Base-by-base conservation (phyloP, 2,329 filamentous ascomycete species). In the Aspergillus hiratsukae region DNA sequence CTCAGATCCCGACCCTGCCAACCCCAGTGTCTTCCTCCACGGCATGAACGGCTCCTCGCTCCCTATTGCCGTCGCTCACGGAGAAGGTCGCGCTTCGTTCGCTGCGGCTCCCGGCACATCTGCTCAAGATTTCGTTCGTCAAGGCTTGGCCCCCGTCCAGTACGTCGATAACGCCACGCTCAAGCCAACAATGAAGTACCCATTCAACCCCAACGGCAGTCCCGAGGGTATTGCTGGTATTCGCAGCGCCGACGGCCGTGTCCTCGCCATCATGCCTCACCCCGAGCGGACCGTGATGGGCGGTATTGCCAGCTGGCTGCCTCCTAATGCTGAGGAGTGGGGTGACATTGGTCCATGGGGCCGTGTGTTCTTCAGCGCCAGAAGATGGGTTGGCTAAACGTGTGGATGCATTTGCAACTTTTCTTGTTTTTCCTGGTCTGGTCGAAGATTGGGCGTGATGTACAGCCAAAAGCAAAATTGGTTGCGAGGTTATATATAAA, bases 191-290 rank as follows among this genome's bases (percentile, higher is more conserved):
- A 89, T 91, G 74, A 80, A 79, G 64, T 99, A 97, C 70, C 94
- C 94, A 0, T 89, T 81, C 76, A 97, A 97, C 77, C 89, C 87
- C 52, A 96, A 96, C 75, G 91, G 91, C 52, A 91, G 87, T 69
- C 89, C 90, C 0, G 80, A 83, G 60, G 91, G 90, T 69, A 88
- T 96, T 61, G 89, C 91, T 1, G 91, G 87, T 69, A 87, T 95
- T 27, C 81, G 87, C 64, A 91, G 84, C 66, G 82, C 79, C 46
- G 87, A 96, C 69, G 91, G 91, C 11, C 83, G 90, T 56, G 89
- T 95, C 1, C 74, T 96, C 64, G 91, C 91, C 6, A 84, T 96
- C 77, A 96, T 97, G 91, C 92, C 92, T 59, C 91, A 96, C 73
- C 91, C 91, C 1, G 91, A 97, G 78, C 84, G 91, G n/a, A 95